Evolutionary conservation across 208 protist species (phyloP).

Genomic region (Crithidia sp.): DNA sequence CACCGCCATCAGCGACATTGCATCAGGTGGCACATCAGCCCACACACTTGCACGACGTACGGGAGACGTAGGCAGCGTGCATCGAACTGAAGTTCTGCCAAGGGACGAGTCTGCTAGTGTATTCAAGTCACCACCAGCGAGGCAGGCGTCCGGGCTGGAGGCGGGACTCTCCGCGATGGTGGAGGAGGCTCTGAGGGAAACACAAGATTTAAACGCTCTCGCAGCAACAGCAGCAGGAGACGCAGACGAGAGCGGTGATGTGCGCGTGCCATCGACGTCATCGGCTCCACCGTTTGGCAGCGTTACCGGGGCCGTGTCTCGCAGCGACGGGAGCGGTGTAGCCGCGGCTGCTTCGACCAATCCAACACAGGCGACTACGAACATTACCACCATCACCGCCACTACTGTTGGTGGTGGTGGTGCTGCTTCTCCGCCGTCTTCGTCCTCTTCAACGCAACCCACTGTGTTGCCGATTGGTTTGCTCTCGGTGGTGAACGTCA

Average conservation of each 20-base stretch:
- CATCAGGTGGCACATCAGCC: not conserved
- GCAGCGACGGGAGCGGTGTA: no score
- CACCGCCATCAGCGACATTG: not conserved
- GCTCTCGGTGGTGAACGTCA: slow-evolving; percentile 36
- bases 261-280: not conserved
- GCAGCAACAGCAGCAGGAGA: not conserved
- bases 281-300: not conserved
- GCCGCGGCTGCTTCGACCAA: no score
- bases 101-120: no score
- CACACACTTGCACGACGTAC: no score
- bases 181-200: slow-evolving; percentile 3
- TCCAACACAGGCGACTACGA: no score
- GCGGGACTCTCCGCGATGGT: slow-evolving; percentile 8
- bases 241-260: not conserved
- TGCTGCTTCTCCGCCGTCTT: no score
- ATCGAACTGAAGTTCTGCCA: not conserved
- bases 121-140: not conserved
- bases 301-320: no score
- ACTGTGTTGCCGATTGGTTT: slow-evolving; percentile 43
- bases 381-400: no score
- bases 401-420: no score
- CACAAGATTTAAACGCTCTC: slow-evolving; percentile 8
- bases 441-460: not conserved
- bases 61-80: no score
- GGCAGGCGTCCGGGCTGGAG: slow-evolving; percentile 2